Base-by-base conservation (phyloP, 495 filamentous ascomycete species). In the Polyplosphaeria fusca region DNA sequence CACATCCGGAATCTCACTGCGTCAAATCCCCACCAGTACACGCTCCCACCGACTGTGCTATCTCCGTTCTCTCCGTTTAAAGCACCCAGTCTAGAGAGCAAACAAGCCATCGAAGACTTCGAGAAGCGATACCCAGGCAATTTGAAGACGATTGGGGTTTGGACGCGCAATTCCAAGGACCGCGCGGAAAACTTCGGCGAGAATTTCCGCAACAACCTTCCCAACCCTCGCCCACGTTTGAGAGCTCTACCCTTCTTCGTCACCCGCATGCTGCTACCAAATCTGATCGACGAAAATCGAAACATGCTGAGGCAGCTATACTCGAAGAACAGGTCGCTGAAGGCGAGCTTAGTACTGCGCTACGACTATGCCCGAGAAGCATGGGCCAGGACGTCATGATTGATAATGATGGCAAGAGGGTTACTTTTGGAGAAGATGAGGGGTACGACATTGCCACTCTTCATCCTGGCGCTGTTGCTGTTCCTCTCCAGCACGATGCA, bases 241-340 rank as follows among this genome's bases (percentile, higher is more conserved):
- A 16, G 22, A 2, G 37, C 32, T 9, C 22, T 58, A 22, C 20
- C 50, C 18, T 35, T 47, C 32, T 16, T 58, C 3, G 45, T 58
- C 3, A 58, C 54, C 9, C 20, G 54, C 7, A 23, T 9, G 2
- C 45, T 58, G 35, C 32, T 58, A 5, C 54, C 54, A 19, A 41
- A 58, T n/a, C 45, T 50, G 19, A 35, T 58, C 14, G 32, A 24
- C 1, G 37, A 58, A 38, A 58, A 58, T 32, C 7, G 54, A 2
- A n/a, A n/a, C n/a, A n/a, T n/a, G n/a, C 20, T 55, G 26, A 1
- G 13, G 1, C 2, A 19, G 5, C n/a, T 55, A 32, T 55, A 55
- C 25, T 1, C n/a, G n/a, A n/a, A n/a, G n/a, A n/a, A n/a, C n/a
- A n/a, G n/a, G n/a, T n/a, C n/a, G n/a, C n/a, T n/a, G n/a, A n/a